These are phyloP conservation scores for Talaromyces rugulosus DNA, from an alignment of 2,329 filamentous ascomycete species.

Conservation along the genomic window DNA sequence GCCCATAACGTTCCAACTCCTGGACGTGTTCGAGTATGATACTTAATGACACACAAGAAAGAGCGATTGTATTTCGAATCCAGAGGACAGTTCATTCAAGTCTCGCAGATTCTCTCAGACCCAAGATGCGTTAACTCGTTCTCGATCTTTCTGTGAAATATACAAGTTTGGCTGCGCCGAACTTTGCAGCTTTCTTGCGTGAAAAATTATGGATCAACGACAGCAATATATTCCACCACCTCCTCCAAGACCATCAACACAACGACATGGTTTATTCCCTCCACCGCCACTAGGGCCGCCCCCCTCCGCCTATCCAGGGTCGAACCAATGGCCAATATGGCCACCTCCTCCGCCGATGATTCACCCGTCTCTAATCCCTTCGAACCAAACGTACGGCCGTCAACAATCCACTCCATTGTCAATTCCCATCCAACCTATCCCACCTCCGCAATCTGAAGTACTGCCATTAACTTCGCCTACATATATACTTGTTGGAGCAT, in stretches of 20 bases:
- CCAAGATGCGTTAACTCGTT: conserved; percentile 3
- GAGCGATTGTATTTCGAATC: background rate
- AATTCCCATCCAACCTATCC: conserved; percentile 45
- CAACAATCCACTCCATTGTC: conserved; percentile 44
- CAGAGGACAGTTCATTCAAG: background rate
- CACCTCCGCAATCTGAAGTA: conserved; percentile 43
- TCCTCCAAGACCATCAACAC: conserved; percentile 48
- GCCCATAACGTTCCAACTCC: background rate
- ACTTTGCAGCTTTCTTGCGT: background rate
- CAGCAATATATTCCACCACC: conserved; percentile 52
- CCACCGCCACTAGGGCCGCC: conserved; percentile 45
- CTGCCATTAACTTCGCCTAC: conserved; percentile 71
- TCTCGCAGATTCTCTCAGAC: background rate
- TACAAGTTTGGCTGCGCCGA: background rate
- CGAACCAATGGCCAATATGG: conserved; percentile 24
- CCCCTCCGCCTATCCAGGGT: conserved; percentile 33
- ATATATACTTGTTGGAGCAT: conserved; percentile 79
- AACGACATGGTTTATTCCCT: conserved; percentile 43
- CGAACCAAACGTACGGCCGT: conserved; percentile 61
- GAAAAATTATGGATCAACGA: conserved; percentile 40
- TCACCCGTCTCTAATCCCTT: conserved; percentile 45
- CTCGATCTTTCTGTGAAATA: conserved; percentile 2
- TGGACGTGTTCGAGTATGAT: background rate
- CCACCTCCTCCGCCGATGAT: conserved; percentile 41
- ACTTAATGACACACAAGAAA: background rate